Percentiles rank a stretch among this genome's conserved stretches.
phyloP scores from a whole-genome alignment of 352 stramenopile genomes.

The Phytophthora foliorum region DNA sequence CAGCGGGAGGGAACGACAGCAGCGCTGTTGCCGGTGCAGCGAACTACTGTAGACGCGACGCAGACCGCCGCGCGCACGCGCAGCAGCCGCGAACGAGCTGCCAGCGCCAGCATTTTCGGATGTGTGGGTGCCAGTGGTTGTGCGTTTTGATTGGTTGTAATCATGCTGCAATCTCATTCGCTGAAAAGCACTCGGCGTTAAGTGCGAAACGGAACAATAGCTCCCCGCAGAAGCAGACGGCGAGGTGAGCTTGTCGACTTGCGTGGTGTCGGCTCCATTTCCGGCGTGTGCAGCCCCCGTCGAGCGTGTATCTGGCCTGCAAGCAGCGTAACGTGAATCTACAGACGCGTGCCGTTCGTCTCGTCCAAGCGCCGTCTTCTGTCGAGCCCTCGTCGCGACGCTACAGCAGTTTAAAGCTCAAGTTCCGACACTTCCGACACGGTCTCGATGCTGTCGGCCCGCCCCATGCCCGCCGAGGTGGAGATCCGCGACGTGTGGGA shows the following conservation, averaged over 20 bases:
- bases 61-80: not conserved
- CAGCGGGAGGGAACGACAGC: not conserved
- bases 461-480: constrained; percentile 76
- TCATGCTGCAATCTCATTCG: not conserved
- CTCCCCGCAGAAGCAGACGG: constrained; percentile 16
- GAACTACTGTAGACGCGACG: constrained; percentile 2
- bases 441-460: constrained; percentile 50
- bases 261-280: not conserved
- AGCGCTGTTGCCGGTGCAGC: constrained; percentile 4
- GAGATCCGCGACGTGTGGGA: constrained; percentile 97
- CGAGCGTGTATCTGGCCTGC: not conserved
- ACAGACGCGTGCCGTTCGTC: constrained; percentile 18
- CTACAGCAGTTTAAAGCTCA: constrained; percentile 22
- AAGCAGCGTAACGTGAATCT: constrained; percentile 2
- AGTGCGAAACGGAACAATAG: constrained; percentile 30
- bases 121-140: constrained; percentile 27
- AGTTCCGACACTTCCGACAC: not conserved
- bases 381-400: constrained; percentile 8
- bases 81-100: constrained; percentile 22
- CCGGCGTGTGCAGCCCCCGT: constrained; percentile 18
- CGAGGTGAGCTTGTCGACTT: constrained; percentile 15
- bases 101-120: constrained; percentile 35
- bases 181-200: constrained; percentile 3
- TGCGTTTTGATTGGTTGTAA: constrained; percentile 10
- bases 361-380: constrained; percentile 1